Evolutionary conservation across 1,284 basidiomycete species (phyloP), one percentile per base, ranked within the genome.

Genomic region (Malassezia psittaci): DNA sequence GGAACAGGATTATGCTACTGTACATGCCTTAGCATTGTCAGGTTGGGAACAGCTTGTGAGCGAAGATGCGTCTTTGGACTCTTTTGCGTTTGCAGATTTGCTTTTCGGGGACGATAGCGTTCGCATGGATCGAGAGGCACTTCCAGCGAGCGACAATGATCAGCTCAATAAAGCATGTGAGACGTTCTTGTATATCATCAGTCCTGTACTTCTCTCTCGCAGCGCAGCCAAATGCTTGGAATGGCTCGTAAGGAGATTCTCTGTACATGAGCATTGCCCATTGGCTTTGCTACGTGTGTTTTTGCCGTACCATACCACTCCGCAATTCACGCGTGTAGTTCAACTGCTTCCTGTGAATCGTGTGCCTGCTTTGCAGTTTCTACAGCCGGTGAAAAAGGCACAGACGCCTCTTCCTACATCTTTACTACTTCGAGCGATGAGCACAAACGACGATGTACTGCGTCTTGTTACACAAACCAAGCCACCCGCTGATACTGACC

Each of bases 241-340:
- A 74, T 99, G 93, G 93, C 82, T 98, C 21, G 88, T 98, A 3
- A 79, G 89, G 62, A 80, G 90, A 54, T 96, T 96, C 77, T 93
- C 91, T 69, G 83, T 96, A 37, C 83, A 96, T 74, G 90, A 96
- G 72, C 90, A 96, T 79, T 94, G 96, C 68, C 81, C 90, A 39
- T 80, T 85, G 45, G 80, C 81, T n/a, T 68, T 91, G 18, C 79
- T 98, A 6, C 78, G 84, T 12, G 79, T 89, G 16, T 96, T 96
- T 76, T 77, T 96, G 29, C 94, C 94, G 0, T 96, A 93, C 73
- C 90, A 96, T 69, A 88, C 90, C 64, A 89, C 93, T 2, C 85
- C 87, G 0, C 90, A 96, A 72, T 98, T 98, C 75, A 82, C 86
- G 8, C 91, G 93, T 72, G 88, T 96, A 81, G 79, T 94, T 33